Evolutionary conservation across 306 rosid genomes (phyloP), one percentile per base, ranked within the genome.

Genomic region (Geum urbanum): DNA sequence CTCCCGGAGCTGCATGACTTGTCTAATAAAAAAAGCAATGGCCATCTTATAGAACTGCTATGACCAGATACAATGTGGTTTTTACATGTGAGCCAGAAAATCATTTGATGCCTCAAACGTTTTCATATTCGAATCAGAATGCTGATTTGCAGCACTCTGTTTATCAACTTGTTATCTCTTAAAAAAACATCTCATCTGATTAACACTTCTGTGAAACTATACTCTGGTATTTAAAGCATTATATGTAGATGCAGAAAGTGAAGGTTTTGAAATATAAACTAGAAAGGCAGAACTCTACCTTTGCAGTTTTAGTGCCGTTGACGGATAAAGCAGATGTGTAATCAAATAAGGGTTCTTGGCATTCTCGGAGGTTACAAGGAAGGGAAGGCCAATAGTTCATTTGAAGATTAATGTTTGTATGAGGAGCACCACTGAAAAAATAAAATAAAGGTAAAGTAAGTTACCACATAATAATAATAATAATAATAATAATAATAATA

Each of bases 321-420:
- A 84, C 75, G 27, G 94, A 84, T 84, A 92, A 70, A 77, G 77
- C 78, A 59, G 86, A 84, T 40, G 80, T 74, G 78, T 49, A 85
- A 73, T 90, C 98, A 77, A 88, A 90, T 69, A 92, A 81, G 15
- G 97, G 96, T 77, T 86, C 91, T 80, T 90, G 98, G 85, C 97
- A 92, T 80, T 92, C 98, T 11, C 46, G 84, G 46, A 92, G 90
- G 77, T 92, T 90, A 84, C 97, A 90, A 66, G 98, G 75, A 82
- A 92, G 96, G 69, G 97, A 82, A 11, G 96, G 97, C 98, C 97
- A 90, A 72, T 92, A 92, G 79, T 92, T 92, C 97, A 92, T 92
- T 75, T 92, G 96, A 72, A 92, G 97, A 74, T 92, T 92, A 57
- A 92, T 84, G 81, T 92, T 92, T 71, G 83, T 76, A 82, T 92